Conservation (phyloP, 768 basidiomycete genomes). For the Cystofilobasidium ferigula region DNA sequence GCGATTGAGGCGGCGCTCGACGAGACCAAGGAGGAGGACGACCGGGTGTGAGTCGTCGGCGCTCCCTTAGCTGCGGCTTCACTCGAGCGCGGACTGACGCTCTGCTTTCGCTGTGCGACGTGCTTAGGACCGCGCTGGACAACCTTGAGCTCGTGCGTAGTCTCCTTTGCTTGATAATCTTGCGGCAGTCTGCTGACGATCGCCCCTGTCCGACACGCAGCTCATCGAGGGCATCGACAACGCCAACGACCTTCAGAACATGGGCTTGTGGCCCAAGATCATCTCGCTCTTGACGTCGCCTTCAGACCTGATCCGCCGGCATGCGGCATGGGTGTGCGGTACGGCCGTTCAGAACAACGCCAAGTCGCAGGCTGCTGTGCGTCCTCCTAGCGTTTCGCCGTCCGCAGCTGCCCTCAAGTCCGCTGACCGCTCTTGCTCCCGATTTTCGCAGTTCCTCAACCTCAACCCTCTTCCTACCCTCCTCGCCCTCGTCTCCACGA, state of each 20-base stretch:
- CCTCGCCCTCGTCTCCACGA: conserved; percentile 49
- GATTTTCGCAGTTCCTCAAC: conserved; percentile 37
- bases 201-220: conserved; percentile 39
- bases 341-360: conserved; percentile 78
- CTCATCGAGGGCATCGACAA: conserved; percentile 82
- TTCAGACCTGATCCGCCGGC: conserved; percentile 52
- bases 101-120: neutral
- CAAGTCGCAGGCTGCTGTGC: conserved; percentile 63
- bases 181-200: neutral
- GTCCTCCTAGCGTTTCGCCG: conserved; percentile 26
- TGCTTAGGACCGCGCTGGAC: conserved; percentile 45
- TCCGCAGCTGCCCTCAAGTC: neutral
- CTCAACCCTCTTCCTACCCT: conserved; percentile 55
- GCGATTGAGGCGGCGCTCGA: conserved; percentile 36
- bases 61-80: neutral
- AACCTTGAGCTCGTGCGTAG: conserved; percentile 70
- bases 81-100: neutral
- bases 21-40: conserved; percentile 31
- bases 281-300: conserved; percentile 52
- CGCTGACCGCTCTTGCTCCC: neutral
- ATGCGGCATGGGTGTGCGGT: conserved; percentile 68
- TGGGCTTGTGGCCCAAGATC: conserved; percentile 69
- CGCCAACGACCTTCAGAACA: conserved; percentile 66
- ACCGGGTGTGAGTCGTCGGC: conserved; percentile 29
- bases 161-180: neutral